A percentile compares a stretch with the other conserved stretches of the same genome.
Conservation (phyloP, 805 yeast genomes). For the Suhomyces xylopsoci region DNA sequence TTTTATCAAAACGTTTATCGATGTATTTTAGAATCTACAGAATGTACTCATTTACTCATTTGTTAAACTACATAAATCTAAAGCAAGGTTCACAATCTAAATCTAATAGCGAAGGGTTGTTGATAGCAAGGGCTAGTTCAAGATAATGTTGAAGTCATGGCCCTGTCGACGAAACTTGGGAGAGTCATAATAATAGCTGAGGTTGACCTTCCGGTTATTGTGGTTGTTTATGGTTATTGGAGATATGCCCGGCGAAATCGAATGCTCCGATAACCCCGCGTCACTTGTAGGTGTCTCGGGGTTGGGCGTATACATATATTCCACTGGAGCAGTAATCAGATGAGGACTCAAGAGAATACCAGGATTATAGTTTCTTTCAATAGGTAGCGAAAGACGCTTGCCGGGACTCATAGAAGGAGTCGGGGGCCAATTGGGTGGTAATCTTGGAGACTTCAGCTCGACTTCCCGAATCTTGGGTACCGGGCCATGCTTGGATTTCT, state of each 20-base stretch:
- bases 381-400: background rate
- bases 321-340: background rate
- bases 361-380: background rate
- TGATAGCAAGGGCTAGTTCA: background rate
- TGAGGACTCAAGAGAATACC: background rate
- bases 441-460: background rate
- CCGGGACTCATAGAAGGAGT: background rate
- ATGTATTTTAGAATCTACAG: too few species aligned
- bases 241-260: background rate
- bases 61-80: background rate
- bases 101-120: background rate
- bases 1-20: too few species aligned
- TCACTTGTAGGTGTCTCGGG: background rate
- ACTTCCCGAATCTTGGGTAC: background rate
- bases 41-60: background rate
- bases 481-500: constrained; percentile 4
- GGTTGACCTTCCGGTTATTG: background rate
- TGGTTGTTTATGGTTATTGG: background rate
- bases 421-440: background rate
- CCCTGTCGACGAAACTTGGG: background rate
- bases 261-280: background rate
- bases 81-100: background rate
- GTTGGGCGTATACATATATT: background rate
- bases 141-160: constrained; percentile 7
- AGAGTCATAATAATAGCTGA: background rate